phyloP scores from a whole-genome alignment of 2,329 filamentous ascomycete genomes.

The Epichloe coenophiala region DNA sequence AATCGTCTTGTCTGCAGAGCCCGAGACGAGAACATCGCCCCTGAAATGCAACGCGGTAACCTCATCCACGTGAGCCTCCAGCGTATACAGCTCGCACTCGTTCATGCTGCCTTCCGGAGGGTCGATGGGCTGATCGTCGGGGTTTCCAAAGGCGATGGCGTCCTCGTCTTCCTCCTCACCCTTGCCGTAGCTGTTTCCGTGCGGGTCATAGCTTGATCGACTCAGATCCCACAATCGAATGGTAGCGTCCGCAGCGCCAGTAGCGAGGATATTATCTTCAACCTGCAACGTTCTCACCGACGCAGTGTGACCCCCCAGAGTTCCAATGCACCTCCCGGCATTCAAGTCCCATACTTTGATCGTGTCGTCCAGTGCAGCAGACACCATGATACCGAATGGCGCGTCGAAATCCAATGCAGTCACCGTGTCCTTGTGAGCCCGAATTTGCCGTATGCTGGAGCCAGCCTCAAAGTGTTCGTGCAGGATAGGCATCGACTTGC shows the following conservation, averaged over 20 bases:
- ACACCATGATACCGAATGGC: slow-evolving; percentile 93
- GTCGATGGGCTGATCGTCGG: slow-evolving; percentile 53
- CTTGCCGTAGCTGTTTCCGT: slow-evolving; percentile 45
- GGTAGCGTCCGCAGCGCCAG: slow-evolving; percentile 87
- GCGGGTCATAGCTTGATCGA: slow-evolving; percentile 70
- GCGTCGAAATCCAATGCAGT: slow-evolving; percentile 91
- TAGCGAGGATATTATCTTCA: slow-evolving; percentile 89
- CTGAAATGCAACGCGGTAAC: slow-evolving; percentile 88
- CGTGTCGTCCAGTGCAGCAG: slow-evolving; percentile 82
- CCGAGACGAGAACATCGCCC: slow-evolving; percentile 81
- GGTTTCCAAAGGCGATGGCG: slow-evolving; percentile 59
- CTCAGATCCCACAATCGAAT: slow-evolving; percentile 92
- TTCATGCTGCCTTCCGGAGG: slow-evolving; percentile 69
- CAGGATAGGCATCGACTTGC: slow-evolving; percentile 83
- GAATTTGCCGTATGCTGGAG: slow-evolving; percentile 74
- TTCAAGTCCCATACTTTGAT: slow-evolving; percentile 95
- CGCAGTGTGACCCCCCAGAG: slow-evolving; percentile 85
- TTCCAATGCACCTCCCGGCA: slow-evolving; percentile 78
- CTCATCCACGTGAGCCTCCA: slow-evolving; percentile 85
- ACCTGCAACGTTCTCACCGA: slow-evolving; percentile 88
- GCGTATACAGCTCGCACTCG: slow-evolving; percentile 77
- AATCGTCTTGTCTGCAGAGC: slow-evolving; percentile 92
- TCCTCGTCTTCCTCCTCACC: slow-evolving; percentile 48
- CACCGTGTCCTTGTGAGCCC: slow-evolving; percentile 76
- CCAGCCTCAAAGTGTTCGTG: slow-evolving; percentile 93